Conservation (phyloP, 495 filamentous ascomycete species). For the Cercophora scortea region DNA sequence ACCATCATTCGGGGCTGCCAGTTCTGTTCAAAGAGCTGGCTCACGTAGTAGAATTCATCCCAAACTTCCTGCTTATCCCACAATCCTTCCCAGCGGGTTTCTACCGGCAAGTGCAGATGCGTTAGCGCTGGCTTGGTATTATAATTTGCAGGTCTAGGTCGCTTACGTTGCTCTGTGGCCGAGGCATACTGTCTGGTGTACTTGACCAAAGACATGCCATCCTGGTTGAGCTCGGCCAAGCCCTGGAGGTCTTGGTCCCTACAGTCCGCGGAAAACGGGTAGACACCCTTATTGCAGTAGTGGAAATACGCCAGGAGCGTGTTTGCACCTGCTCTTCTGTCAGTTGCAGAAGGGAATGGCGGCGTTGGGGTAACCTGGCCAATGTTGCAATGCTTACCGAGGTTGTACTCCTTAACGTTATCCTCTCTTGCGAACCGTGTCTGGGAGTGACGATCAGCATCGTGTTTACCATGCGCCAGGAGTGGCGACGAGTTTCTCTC, state of each 20-base stretch:
- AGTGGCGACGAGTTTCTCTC: background rate
- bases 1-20: conserved; percentile 40
- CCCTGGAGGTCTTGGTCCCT: conserved; percentile 38
- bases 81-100: conserved; percentile 30
- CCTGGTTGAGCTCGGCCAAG: conserved; percentile 37
- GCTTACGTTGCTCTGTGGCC: conserved; percentile 35
- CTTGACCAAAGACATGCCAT: conserved; percentile 29
- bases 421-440: conserved; percentile 41
- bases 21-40: conserved; percentile 43
- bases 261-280: conserved; percentile 41
- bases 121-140: conserved; percentile 5
- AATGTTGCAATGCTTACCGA: conserved; percentile 27
- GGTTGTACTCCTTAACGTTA: conserved; percentile 43
- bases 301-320: conserved; percentile 52
- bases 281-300: conserved; percentile 49
- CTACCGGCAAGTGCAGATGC: conserved; percentile 13
- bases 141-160: background rate
- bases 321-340: conserved; percentile 39
- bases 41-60: conserved; percentile 44
- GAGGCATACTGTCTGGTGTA: conserved; percentile 26
- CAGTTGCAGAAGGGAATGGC: background rate
- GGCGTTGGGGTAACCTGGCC: too few species aligned
- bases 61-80: conserved; percentile 31
- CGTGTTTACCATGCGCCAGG: background rate
- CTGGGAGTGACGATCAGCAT: conserved; percentile 15